Conservation (phyloP, 148 eudicot genomes). For the Silene uniflora region DNA sequence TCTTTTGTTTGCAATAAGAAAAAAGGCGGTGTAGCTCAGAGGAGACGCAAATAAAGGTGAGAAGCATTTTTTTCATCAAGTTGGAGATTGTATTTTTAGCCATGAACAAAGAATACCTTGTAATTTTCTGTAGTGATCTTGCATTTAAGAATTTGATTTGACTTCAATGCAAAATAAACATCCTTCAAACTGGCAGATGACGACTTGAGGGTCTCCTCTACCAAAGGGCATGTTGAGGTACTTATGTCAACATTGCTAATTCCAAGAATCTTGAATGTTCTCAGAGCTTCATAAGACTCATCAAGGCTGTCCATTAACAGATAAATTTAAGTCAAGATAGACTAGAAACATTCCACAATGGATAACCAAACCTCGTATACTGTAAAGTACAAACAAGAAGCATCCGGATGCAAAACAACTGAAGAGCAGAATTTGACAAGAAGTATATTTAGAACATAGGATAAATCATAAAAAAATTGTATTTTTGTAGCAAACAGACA, state of each 20-base stretch:
- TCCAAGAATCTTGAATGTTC: constrained; percentile 71
- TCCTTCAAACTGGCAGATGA: constrained; percentile 59
- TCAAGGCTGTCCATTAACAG: constrained; percentile 50
- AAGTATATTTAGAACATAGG: background rate
- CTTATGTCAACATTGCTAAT: constrained; percentile 44
- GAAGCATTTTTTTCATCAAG: background rate
- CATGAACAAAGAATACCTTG: constrained; percentile 40
- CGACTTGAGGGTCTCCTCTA: constrained; percentile 44
- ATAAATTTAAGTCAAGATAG: constrained; percentile 11
- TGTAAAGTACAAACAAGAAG: constrained; percentile 1
- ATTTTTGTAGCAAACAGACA: background rate
- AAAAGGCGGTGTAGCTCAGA: background rate
- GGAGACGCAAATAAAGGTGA: background rate
- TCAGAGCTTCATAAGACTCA: constrained; percentile 71
- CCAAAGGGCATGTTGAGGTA: constrained; percentile 47
- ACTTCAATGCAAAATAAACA: constrained; percentile 60
- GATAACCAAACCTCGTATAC: background rate
- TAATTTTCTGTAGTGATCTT: constrained; percentile 39
- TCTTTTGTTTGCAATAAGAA: background rate
- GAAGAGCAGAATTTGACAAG: background rate
- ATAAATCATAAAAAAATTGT: background rate
- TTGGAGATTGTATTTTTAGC: background rate
- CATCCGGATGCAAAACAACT: background rate
- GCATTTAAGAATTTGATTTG: constrained; percentile 57
- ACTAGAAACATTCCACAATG: constrained; percentile 1